Evolutionary conservation across 2,329 filamentous ascomycete species (phyloP).

Genomic region (Aspergillus proliferans): DNA sequence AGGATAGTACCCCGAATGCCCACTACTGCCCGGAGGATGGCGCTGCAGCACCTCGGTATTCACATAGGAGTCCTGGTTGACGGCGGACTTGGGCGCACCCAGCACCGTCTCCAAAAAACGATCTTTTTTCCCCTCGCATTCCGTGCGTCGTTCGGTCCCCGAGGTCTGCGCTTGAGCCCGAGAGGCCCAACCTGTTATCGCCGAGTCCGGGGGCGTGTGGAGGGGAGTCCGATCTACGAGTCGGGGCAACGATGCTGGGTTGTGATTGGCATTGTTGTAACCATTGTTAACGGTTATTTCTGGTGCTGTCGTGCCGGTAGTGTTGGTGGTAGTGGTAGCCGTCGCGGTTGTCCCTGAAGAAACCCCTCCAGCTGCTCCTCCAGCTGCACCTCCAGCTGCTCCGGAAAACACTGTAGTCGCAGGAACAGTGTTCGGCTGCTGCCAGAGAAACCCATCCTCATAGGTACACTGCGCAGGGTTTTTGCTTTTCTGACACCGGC

Average conservation of each 20-base stretch:
- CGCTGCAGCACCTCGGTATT: constrained; percentile 24
- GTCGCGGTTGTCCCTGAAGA: not conserved
- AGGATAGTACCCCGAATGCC: not conserved
- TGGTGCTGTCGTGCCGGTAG: not conserved
- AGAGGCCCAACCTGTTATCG: constrained; percentile 20
- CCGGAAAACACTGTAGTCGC: constrained; percentile 20
- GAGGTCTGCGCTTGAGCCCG: constrained; percentile 16
- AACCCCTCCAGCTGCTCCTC: constrained; percentile 2
- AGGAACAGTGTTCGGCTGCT: constrained; percentile 30
- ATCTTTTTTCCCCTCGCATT: constrained; percentile 20
- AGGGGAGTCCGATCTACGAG: constrained; percentile 14
- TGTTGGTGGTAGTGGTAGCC: not conserved
- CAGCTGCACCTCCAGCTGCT: constrained; percentile 7
- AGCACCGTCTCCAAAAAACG: constrained; percentile 30
- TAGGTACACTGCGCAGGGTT: constrained; percentile 33
- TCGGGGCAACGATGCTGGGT: constrained; percentile 7
- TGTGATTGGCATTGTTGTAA: too few relatives aligned
- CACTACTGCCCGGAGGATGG: constrained; percentile 10
- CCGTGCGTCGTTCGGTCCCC: constrained; percentile 5
- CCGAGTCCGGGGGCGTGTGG: constrained; percentile 26
- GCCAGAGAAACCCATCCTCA: constrained; percentile 36
- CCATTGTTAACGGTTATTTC: not conserved
- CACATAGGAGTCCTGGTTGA: constrained; percentile 27
- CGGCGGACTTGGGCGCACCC: constrained; percentile 27
- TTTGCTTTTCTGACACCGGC: constrained; percentile 34